phyloP scores from a whole-genome alignment of 2,329 filamentous ascomycete species.

The Nigrograna mackinnonii region DNA sequence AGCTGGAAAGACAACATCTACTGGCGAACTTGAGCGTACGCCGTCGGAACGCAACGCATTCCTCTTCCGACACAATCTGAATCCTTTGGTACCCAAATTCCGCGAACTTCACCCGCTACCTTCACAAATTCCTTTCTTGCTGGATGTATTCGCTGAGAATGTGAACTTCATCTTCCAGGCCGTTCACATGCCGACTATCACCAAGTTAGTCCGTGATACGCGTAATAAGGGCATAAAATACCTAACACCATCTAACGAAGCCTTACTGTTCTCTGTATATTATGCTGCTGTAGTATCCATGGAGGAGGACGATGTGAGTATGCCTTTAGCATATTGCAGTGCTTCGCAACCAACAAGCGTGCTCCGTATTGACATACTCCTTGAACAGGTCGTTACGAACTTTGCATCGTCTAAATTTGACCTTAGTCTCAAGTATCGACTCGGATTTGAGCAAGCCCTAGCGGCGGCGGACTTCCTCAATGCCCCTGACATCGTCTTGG shows the following conservation, averaged over 20 bases:
- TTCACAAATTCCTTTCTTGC: slow-evolving; percentile 59
- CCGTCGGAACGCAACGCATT: slow-evolving; percentile 56
- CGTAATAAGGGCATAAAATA: slow-evolving; percentile 26
- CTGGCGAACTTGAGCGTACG: slow-evolving; percentile 34
- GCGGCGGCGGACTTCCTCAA: slow-evolving; percentile 20
- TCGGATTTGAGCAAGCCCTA: slow-evolving; percentile 40
- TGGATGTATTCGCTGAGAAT: slow-evolving; percentile 57
- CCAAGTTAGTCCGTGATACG: slow-evolving; percentile 42
- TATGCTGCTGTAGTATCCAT: slow-evolving; percentile 60
- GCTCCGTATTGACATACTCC: too few species aligned
- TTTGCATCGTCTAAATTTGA: slow-evolving; percentile 51
- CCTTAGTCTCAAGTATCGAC: slow-evolving; percentile 53
- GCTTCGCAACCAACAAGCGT: too few species aligned
- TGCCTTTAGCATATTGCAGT: too few species aligned
- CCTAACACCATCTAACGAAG: slow-evolving; percentile 52
- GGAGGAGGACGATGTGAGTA: slow-evolving; percentile 58
- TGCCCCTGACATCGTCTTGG: slow-evolving; percentile 10
- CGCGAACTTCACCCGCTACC: slow-evolving; percentile 55
- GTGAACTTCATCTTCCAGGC: slow-evolving; percentile 51
- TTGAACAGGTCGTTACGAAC: slow-evolving; percentile 23
- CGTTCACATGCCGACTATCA: slow-evolving; percentile 52
- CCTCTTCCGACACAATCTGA: slow-evolving; percentile 54
- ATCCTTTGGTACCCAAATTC: slow-evolving; percentile 16
- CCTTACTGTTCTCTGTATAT: slow-evolving; percentile 61
- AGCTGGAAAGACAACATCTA: slow-evolving; percentile 31